These are phyloP conservation scores for Colletotrichum paranaense DNA, from an alignment of 2,329 filamentous ascomycete species.

Conservation along the genomic window DNA sequence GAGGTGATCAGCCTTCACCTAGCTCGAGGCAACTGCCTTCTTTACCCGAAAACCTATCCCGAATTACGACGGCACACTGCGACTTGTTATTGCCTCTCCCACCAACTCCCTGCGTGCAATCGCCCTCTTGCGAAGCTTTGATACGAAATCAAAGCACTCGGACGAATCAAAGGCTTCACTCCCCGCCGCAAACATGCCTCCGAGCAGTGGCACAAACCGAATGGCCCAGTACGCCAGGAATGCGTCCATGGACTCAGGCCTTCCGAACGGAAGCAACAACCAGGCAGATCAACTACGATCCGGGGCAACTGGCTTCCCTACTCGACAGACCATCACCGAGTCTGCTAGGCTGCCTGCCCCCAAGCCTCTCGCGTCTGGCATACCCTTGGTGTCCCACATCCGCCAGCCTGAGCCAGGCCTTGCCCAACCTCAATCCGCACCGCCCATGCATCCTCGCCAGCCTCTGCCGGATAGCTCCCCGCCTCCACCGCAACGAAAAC, in stretches of 20 bases:
- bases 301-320: constrained; percentile 22
- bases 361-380: constrained; percentile 38
- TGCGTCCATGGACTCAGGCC: constrained; percentile 21
- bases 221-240: constrained; percentile 35
- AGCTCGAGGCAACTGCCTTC: not conserved
- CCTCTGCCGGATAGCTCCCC: constrained; percentile 37
- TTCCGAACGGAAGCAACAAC: not conserved
- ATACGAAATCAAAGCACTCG: not conserved
- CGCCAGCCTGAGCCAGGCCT: constrained; percentile 41
- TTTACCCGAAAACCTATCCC: not conserved
- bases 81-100: not conserved
- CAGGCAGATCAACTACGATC: not conserved
- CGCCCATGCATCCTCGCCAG: constrained; percentile 39
- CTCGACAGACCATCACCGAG: constrained; percentile 45
- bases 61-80: not conserved
- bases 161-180: not conserved
- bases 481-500: constrained; percentile 34
- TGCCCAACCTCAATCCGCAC: constrained; percentile 18
- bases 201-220: constrained; percentile 22
- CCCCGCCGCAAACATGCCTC: constrained; percentile 29
- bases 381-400: constrained; percentile 42
- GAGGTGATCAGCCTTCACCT: not conserved
- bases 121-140: not conserved
- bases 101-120: not conserved
- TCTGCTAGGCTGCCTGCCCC: constrained; percentile 51